phyloP scores from a whole-genome alignment of 305 asterid genomes.

The Solanum hybrid region DNA sequence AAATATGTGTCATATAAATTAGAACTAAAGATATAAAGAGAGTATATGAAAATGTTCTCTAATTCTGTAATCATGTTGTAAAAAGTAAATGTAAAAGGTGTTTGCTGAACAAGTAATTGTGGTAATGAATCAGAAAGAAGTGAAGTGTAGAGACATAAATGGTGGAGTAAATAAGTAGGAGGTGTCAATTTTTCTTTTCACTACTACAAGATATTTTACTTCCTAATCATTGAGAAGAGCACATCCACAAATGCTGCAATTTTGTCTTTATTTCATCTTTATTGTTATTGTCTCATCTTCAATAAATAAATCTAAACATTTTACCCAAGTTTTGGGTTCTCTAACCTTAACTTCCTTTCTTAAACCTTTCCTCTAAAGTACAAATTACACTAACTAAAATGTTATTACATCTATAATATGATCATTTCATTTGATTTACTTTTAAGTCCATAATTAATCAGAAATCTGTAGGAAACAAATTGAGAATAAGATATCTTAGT shows the following conservation, averaged over 20 bases:
- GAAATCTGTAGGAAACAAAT: neutral
- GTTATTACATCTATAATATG: neutral
- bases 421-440: neutral
- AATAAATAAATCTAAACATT: neutral
- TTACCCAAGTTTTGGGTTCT: neutral
- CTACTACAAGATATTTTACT: neutral
- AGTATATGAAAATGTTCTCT: neutral
- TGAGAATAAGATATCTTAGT: neutral
- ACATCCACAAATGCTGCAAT: neutral
- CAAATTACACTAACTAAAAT: neutral
- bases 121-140: neutral
- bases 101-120: neutral
- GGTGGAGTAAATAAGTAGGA: neutral
- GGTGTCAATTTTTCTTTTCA: neutral
- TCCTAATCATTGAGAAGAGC: neutral
- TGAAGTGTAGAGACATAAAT: neutral
- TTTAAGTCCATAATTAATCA: neutral
- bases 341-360: neutral
- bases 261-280: neutral
- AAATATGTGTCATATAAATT: no score
- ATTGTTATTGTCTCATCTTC: neutral
- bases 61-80: neutral
- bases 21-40: neutral
- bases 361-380: neutral
- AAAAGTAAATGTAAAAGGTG: neutral